These are phyloP conservation scores for Colletotrichum salicis DNA, from an alignment of 2,329 filamentous ascomycete genomes.

Conservation along the genomic window DNA sequence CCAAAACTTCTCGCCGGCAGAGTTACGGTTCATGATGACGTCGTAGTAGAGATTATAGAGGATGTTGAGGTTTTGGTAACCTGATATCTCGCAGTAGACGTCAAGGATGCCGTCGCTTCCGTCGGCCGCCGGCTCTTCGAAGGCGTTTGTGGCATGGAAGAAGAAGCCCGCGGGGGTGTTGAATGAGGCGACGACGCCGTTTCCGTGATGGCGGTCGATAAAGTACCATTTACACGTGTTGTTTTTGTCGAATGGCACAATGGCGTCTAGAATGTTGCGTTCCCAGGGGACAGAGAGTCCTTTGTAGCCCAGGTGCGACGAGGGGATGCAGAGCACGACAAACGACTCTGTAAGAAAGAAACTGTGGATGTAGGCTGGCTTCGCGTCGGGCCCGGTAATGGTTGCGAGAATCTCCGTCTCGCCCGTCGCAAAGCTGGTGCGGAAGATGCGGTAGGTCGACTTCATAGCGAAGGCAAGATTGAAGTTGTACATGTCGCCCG, in stretches of 20 bases:
- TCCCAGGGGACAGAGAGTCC: conserved; percentile 73
- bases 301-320: conserved; percentile 65
- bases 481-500: conserved; percentile 83
- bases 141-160: conserved; percentile 84
- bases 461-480: conserved; percentile 73
- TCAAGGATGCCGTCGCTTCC: conserved; percentile 46
- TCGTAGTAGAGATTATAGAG: conserved; percentile 77
- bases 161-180: conserved; percentile 77
- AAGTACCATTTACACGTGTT: conserved; percentile 77
- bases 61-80: conserved; percentile 73
- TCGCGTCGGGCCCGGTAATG: conserved; percentile 57
- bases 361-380: conserved; percentile 82
- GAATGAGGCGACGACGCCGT: conserved; percentile 76
- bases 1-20: conserved; percentile 56
- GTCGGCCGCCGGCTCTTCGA: conserved; percentile 65
- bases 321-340: conserved; percentile 79
- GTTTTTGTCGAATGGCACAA: conserved; percentile 69
- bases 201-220: conserved; percentile 70
- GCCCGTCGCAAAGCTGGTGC: conserved; percentile 69
- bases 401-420: conserved; percentile 77
- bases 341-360: conserved; percentile 78
- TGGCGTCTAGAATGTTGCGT: conserved; percentile 74
- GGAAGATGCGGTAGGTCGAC: conserved; percentile 76
- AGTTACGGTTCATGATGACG: conserved; percentile 66
- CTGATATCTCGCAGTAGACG: conserved; percentile 73